Base-by-base conservation (phyloP, 2,329 filamentous ascomycete species). In the Aspergillus sp. region DNA sequence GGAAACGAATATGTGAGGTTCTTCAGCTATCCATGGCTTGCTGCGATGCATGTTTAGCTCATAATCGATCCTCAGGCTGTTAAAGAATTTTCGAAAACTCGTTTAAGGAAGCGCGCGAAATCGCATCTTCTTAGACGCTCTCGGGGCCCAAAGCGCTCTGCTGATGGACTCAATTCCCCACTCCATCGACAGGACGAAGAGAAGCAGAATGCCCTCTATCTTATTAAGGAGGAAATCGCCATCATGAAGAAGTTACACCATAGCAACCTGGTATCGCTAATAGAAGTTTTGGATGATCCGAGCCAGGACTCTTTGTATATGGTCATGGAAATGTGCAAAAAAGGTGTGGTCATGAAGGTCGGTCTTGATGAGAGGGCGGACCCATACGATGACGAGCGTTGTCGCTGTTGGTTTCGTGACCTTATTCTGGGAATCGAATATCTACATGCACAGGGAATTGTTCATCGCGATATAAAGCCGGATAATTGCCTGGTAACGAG, bases 221-320 rank as follows among this genome's bases (percentile, higher is more conserved):
- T 98, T 59, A 98, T 99, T 73, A 89, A 92, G 60, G 90, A 96
- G 73, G 95, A 99, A 75, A 95, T 98, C 68, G 95, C 95, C 58
- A 96, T 98, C 71, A 98, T 99, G 93, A 99, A 98, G 81, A 98
- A 98, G 77, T 83, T 98, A 47, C 88, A 97, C 70, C 95, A 99
- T 70, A 89, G 87, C 27, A 99, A 98, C 70, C 80, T 99, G n/a
- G 93, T 98, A 13, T 87, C 89, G 46, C 79, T 99, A 51, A 91
- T 96, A 64, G 95, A 99, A 75, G 95, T 99, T 3, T 80, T 99
- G 51, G 95, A 98, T 72, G 95, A 98, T 70, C 93, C 95, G 0
- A 88, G 93, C 48, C 92, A 97, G 70, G 95, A 99, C 74, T 96
- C 93, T 3, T 78, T 99, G 12, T 99, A 97, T 77, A 98, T 99